phyloP scores from a whole-genome alignment of 345 rosid species.

The Lepidium didymum region DNA sequence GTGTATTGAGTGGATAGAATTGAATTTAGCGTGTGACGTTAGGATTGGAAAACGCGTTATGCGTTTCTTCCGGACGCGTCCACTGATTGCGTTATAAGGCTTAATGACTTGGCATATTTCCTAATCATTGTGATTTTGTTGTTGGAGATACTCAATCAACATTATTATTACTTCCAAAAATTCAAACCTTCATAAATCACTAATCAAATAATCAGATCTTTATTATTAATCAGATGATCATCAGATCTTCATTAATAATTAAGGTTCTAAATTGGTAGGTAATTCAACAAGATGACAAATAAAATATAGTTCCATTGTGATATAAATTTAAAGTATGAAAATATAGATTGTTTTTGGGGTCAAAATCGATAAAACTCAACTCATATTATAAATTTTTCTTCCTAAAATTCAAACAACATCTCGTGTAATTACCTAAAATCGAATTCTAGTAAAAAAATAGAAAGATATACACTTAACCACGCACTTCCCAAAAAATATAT shows the following conservation, averaged over 20 bases:
- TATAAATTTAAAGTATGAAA: no score
- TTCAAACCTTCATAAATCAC: not conserved
- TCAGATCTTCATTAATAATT: not conserved
- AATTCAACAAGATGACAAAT: not conserved
- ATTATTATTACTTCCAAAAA: not conserved
- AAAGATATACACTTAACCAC: no score
- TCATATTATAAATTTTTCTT: no score
- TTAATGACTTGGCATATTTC: constrained; percentile 5
- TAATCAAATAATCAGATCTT: not conserved
- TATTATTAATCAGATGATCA: not conserved
- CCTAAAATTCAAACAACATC: no score
- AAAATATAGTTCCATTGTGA: not conserved
- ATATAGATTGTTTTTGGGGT: no score
- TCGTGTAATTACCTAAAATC: no score
- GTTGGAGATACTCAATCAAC: constrained; percentile 5
- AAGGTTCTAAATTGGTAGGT: not conserved
- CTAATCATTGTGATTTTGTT: not conserved
- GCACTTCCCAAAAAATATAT: no score
- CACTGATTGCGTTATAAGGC: constrained; percentile 4
- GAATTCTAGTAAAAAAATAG: no score
- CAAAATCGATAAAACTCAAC: no score
- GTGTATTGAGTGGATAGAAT: not conserved
- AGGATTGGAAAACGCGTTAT: not conserved
- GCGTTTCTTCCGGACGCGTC: constrained; percentile 17
- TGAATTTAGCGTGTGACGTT: constrained; percentile 5